A percentile compares a stretch with the other conserved stretches of the same genome.
These are phyloP conservation scores for Fusarium caatingaense DNA, from an alignment of 2,329 filamentous ascomycete genomes.

Conservation along the genomic window DNA sequence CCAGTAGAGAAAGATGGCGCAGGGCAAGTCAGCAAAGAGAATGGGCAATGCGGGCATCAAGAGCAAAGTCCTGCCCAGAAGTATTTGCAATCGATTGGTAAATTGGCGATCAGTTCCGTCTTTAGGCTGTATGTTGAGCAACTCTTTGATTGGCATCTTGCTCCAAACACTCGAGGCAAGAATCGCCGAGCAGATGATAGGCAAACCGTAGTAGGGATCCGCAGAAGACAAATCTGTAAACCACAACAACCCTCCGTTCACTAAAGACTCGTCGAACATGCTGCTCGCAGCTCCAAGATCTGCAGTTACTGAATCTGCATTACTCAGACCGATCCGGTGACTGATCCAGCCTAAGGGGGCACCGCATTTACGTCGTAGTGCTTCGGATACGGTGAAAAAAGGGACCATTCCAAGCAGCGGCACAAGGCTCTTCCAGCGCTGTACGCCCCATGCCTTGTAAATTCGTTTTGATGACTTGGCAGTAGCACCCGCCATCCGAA, in stretches of 20 bases:
- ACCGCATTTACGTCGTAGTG: constrained; percentile 59
- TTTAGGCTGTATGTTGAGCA: constrained; percentile 40
- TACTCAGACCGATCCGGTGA: constrained; percentile 47
- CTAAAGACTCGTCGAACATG: constrained; percentile 55
- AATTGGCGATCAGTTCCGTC: constrained; percentile 27
- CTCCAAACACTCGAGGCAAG: constrained; percentile 48
- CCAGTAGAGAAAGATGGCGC: constrained; percentile 57
- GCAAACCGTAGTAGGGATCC: constrained; percentile 64
- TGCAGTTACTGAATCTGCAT: constrained; percentile 35
- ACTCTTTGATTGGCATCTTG: constrained; percentile 44
- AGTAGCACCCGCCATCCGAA: constrained; percentile 43
- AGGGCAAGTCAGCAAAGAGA: constrained; percentile 52
- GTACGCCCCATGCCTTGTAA: constrained; percentile 55
- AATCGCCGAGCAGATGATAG: constrained; percentile 51
- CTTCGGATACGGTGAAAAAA: constrained; percentile 64
- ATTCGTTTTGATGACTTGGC: constrained; percentile 50
- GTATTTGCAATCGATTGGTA: constrained; percentile 40
- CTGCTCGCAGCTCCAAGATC: constrained; percentile 42
- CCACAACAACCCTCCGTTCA: constrained; percentile 65
- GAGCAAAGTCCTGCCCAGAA: constrained; percentile 49
- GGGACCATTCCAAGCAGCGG: constrained; percentile 57
- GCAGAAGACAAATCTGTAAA: constrained; percentile 64
- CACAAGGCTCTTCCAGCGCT: constrained; percentile 59
- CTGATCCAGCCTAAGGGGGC: constrained; percentile 49
- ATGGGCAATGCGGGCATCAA: constrained; percentile 51